Conservation (phyloP, 768 basidiomycete genomes). For the Scleroderma bovista region DNA sequence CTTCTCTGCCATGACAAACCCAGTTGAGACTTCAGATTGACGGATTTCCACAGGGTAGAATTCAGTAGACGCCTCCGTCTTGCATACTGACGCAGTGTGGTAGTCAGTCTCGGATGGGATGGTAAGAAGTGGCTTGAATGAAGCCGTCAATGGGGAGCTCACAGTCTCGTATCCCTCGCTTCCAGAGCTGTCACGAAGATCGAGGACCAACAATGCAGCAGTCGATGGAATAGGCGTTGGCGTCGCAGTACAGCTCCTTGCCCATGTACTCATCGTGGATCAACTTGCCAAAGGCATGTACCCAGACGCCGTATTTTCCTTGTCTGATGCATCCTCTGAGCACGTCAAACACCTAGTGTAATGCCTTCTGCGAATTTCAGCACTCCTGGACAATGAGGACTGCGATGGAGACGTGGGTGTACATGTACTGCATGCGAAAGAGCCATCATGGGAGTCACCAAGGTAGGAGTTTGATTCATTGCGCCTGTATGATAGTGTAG, state of each 20-base stretch:
- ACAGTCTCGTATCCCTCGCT: too few relatives aligned
- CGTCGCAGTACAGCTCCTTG: constrained; percentile 27
- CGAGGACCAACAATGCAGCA: constrained; percentile 21
- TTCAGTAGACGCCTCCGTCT: too few relatives aligned
- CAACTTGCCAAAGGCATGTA: too few relatives aligned
- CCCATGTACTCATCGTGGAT: too few relatives aligned
- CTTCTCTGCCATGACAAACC: too few relatives aligned
- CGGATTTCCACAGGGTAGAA: too few relatives aligned
- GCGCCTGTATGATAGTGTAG: constrained; percentile 47
- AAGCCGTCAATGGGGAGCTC: constrained; percentile 40
- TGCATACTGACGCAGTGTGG: too few relatives aligned
- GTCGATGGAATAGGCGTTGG: constrained; percentile 29
- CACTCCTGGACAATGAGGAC: constrained; percentile 54
- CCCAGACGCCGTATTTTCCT: too few relatives aligned
- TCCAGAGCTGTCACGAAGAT: too few relatives aligned
- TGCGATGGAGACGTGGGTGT: too few relatives aligned
- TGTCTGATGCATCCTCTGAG: constrained; percentile 28
- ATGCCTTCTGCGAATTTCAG: constrained; percentile 52
- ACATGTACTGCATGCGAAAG: too few relatives aligned
- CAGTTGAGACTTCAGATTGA: too few relatives aligned
- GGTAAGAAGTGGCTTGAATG: constrained; percentile 53
- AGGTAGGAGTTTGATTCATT: constrained; percentile 52
- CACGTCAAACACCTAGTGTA: constrained; percentile 59
- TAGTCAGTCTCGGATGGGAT: constrained; percentile 53
- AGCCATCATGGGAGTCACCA: constrained; percentile 47